Conservation (phyloP, 441 rosid genomes). For the Brassica balearica region DNA sequence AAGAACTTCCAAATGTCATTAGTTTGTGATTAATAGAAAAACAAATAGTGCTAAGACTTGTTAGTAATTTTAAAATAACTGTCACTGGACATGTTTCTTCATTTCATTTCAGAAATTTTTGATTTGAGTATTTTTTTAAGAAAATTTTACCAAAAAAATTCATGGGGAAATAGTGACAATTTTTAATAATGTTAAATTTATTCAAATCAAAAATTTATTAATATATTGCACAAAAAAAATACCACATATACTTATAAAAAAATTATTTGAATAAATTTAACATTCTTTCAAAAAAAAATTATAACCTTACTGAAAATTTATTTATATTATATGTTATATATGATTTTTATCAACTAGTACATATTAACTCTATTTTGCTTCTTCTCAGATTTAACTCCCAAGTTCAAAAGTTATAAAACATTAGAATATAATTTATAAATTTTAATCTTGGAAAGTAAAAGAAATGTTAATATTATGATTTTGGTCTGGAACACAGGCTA, state of each 20-base stretch:
- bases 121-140: too few relatives aligned
- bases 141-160: too few relatives aligned
- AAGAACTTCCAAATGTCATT: not conserved
- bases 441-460: not conserved
- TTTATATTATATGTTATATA: not conserved
- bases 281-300: too few relatives aligned
- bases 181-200: too few relatives aligned
- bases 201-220: too few relatives aligned
- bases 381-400: not conserved
- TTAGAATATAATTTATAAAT: not conserved
- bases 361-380: not conserved
- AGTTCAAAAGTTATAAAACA: not conserved
- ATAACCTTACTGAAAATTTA: not conserved
- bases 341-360: not conserved
- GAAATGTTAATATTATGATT: conserved; percentile 5
- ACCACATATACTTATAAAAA: too few relatives aligned
- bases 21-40: not conserved
- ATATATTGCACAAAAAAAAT: too few relatives aligned
- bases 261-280: too few relatives aligned
- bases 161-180: too few relatives aligned
- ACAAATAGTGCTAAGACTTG: not conserved
- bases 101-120: too few relatives aligned
- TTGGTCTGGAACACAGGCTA: not conserved
- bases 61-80: not conserved
- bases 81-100: too few relatives aligned